These are phyloP conservation scores for Conticribra weissflogii DNA, from an alignment of 108 stramenopile species.

Conservation along the genomic window DNA sequence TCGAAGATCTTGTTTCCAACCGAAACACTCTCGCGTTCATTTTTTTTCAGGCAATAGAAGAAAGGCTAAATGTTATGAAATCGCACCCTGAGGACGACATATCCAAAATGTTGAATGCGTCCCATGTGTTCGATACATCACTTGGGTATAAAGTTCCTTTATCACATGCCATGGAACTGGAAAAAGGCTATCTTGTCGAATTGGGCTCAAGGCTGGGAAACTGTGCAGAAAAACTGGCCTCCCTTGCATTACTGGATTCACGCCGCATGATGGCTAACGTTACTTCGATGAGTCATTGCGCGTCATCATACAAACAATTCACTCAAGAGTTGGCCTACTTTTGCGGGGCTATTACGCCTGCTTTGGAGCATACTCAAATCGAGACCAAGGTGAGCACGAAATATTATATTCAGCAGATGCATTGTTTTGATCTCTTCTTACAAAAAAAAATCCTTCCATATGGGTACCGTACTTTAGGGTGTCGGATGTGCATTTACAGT, in stretches of 20 bases:
- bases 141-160: background rate
- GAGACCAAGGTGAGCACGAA: conserved; percentile 24
- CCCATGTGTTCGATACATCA: conserved; percentile 9
- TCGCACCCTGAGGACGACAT: conserved; percentile 41
- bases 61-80: conserved; percentile 19
- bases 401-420: no score
- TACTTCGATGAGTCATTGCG: background rate
- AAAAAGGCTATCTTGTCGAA: conserved; percentile 28
- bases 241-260: conserved; percentile 36
- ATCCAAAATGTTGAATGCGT: conserved; percentile 32
- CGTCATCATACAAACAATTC: background rate
- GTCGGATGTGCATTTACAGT: background rate
- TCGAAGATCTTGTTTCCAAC: background rate
- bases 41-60: conserved; percentile 29
- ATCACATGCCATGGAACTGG: conserved; percentile 15
- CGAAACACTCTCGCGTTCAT: background rate
- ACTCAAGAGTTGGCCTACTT: conserved; percentile 35
- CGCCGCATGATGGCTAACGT: conserved; percentile 17
- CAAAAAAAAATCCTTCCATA: no score
- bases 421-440: no score
- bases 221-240: conserved; percentile 40
- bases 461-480: background rate
- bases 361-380: conserved; percentile 42
- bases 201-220: conserved; percentile 20
- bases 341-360: conserved; percentile 29